Conservation (phyloP, 1,139 yeast genomes). For the Taphrina betulina region DNA sequence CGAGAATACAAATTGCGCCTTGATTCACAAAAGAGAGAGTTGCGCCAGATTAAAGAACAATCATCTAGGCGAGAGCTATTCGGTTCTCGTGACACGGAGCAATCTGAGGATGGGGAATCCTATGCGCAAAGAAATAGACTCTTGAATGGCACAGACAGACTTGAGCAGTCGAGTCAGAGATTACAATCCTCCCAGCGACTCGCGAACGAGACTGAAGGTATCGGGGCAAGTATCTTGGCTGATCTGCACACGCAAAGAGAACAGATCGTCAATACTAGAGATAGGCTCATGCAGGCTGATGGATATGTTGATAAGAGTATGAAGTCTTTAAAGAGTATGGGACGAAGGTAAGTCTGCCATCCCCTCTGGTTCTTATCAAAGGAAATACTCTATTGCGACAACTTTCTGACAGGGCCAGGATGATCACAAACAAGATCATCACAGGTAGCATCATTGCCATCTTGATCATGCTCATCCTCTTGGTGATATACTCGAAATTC, state of each 20-base stretch:
- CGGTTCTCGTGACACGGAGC: slow-evolving; percentile 48
- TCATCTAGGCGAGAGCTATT: slow-evolving; percentile 53
- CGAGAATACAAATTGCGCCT: slow-evolving; percentile 57
- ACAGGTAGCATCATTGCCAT: slow-evolving; percentile 95
- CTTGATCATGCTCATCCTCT: slow-evolving; percentile 72
- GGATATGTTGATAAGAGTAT: slow-evolving; percentile 87
- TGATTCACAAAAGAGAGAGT: slow-evolving; percentile 36
- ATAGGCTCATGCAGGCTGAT: slow-evolving; percentile 74
- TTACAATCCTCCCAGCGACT: slow-evolving; percentile 83
- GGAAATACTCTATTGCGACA: no score
- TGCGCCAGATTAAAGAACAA: slow-evolving; percentile 23
- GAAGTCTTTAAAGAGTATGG: slow-evolving; percentile 85
- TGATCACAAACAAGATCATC: slow-evolving; percentile 91
- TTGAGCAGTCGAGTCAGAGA: slow-evolving; percentile 80
- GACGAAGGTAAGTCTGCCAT: slow-evolving; percentile 51
- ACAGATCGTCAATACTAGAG: slow-evolving; percentile 78
- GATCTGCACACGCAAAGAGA: slow-evolving; percentile 92
- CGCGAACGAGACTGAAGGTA: slow-evolving; percentile 86
- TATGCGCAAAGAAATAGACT: slow-evolving; percentile 80
- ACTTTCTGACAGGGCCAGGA: slow-evolving; percentile 46
- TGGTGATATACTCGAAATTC: slow-evolving; percentile 85
- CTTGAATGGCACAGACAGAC: slow-evolving; percentile 71
- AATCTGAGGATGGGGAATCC: slow-evolving; percentile 48
- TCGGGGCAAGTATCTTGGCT: slow-evolving; percentile 87
- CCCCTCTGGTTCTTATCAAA: background rate